Evolutionary conservation across 257 asterid genomes (phyloP).

Genomic region (Solanum arcanum): DNA sequence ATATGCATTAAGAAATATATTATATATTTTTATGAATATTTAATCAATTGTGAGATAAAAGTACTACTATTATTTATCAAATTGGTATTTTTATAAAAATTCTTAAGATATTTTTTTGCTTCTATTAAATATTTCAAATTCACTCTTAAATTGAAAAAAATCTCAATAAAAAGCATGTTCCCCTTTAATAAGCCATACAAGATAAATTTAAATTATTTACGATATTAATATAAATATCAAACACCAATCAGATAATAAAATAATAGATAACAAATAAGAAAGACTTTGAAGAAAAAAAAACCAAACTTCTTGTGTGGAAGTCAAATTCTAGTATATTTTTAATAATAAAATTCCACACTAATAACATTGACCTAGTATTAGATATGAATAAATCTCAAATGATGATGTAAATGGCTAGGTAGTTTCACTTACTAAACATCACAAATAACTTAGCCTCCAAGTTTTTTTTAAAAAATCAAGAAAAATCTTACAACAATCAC

Average conservation of each 20-base stretch:
- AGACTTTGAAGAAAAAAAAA: not conserved
- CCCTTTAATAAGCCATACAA: not conserved
- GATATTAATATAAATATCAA: not conserved
- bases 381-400: not conserved
- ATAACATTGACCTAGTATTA: not conserved
- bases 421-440: not conserved
- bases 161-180: not conserved
- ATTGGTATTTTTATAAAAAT: not conserved
- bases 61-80: not conserved
- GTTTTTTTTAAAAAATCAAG: not conserved
- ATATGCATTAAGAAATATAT: not conserved
- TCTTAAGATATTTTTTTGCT: not conserved
- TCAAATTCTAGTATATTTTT: not conserved
- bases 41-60: not conserved
- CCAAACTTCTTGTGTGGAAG: not conserved
- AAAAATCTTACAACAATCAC: not conserved
- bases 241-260: not conserved
- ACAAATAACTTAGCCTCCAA: conserved; percentile 1
- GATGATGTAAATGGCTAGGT: not conserved
- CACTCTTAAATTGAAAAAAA: not conserved
- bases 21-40: not conserved
- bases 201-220: not conserved
- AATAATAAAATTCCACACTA: not conserved
- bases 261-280: not conserved
- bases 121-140: not conserved